phyloP scores from a whole-genome alignment of 768 basidiomycete species.

The Hericium coralloides region DNA sequence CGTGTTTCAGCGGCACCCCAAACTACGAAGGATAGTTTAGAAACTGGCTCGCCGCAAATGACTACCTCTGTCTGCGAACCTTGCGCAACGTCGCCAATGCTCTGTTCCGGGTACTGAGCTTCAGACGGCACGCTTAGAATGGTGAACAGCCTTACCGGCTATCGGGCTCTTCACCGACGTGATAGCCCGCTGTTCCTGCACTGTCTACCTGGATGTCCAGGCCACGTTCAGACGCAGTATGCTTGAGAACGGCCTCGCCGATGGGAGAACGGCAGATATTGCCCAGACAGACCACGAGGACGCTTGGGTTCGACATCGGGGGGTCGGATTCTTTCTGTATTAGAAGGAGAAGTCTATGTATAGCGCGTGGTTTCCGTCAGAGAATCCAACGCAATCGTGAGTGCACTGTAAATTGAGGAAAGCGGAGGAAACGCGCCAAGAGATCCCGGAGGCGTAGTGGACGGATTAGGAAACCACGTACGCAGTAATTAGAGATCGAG shows the following conservation, averaged over 20 bases:
- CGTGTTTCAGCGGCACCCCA: conserved; percentile 59
- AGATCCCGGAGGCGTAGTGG: no score
- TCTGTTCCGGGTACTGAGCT: conserved; percentile 25
- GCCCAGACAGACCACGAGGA: conserved; percentile 72
- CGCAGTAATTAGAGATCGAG: no score
- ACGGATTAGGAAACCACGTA: no score
- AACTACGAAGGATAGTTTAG: conserved; percentile 35
- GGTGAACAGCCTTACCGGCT: conserved; percentile 40
- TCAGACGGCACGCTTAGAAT: neutral
- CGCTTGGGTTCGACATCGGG: conserved; percentile 24
- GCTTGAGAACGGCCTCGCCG: conserved; percentile 79
- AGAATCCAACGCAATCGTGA: no score
- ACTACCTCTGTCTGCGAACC: conserved; percentile 27
- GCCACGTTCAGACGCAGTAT: conserved; percentile 58
- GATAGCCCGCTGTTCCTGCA: conserved; percentile 80
- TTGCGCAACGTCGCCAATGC: conserved; percentile 64
- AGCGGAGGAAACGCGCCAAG: no score
- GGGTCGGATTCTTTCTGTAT: neutral
- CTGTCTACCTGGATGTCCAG: conserved; percentile 70
- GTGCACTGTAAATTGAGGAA: no score
- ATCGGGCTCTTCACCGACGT: conserved; percentile 78
- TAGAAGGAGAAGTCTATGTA: no score
- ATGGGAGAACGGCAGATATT: conserved; percentile 90
- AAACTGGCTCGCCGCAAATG: neutral
- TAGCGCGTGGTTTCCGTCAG: no score